phyloP scores from a whole-genome alignment of 2,329 filamentous ascomycete genomes.

The Pezicula rhizophila region DNA sequence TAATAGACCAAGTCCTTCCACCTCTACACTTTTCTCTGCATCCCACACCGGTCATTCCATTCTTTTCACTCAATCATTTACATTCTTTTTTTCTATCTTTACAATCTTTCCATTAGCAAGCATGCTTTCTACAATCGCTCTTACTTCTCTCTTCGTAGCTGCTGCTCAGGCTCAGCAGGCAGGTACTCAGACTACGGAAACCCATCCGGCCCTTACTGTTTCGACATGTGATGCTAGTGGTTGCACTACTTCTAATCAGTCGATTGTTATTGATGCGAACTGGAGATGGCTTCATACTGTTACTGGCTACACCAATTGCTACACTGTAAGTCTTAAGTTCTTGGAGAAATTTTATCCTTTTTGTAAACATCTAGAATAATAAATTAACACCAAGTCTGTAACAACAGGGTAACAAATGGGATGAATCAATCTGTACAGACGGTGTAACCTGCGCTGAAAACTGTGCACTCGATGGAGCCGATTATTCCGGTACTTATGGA shows the following conservation, averaged over 20 bases:
- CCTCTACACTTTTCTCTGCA: not conserved
- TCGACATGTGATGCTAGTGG: constrained; percentile 42
- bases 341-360: too few species aligned
- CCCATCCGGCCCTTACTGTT: constrained; percentile 47
- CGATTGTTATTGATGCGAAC: constrained; percentile 49
- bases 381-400: too few species aligned
- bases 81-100: not conserved
- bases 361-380: too few species aligned
- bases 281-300: constrained; percentile 52
- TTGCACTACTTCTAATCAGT: constrained; percentile 41
- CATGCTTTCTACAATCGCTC: constrained; percentile 28
- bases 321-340: constrained; percentile 28
- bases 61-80: not conserved
- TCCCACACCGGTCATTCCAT: not conserved
- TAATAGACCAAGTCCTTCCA: not conserved
- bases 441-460: constrained; percentile 39
- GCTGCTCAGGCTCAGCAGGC: constrained; percentile 42
- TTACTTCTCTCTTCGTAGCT: constrained; percentile 37
- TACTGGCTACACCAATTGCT: constrained; percentile 34
- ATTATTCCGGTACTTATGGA: constrained; percentile 47
- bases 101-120: constrained; percentile 20
- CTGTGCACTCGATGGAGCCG: constrained; percentile 49
- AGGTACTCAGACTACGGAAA: constrained; percentile 40
- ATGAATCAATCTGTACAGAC: constrained; percentile 36
- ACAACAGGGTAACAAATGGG: constrained; percentile 28